A percentile compares a stretch with the other conserved stretches of the same genome.
These are phyloP conservation scores for Saururus chinensis DNA, from an alignment of 164 flowering plant species.

Conservation along the genomic window DNA sequence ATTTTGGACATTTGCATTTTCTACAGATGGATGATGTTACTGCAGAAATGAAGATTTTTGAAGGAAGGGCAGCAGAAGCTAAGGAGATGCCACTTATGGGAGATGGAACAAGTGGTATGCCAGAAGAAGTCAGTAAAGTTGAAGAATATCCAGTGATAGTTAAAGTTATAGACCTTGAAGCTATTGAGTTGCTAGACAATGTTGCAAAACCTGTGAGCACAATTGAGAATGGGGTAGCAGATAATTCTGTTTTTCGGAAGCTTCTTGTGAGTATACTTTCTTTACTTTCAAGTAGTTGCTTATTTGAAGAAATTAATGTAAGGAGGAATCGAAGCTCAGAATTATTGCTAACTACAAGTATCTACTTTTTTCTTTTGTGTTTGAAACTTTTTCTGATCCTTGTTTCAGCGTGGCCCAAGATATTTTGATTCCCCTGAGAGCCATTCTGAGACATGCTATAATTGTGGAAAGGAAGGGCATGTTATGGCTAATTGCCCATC, in stretches of 20 bases:
- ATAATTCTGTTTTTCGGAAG: slow-evolving; percentile 36
- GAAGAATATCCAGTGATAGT: neutral
- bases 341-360: too few relatives aligned
- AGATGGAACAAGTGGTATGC: neutral
- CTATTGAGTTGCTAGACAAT: neutral
- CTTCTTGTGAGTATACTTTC: slow-evolving; percentile 42
- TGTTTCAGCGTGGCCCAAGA: slow-evolving; percentile 49
- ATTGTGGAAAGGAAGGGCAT: slow-evolving; percentile 64
- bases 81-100: neutral
- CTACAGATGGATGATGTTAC: neutral
- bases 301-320: neutral
- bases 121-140: neutral
- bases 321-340: too few relatives aligned
- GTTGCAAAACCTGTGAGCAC: slow-evolving; percentile 12
- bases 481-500: slow-evolving; percentile 30
- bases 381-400: neutral
- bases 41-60: neutral
- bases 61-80: neutral
- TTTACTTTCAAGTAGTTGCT: neutral
- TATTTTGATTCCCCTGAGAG: slow-evolving; percentile 57
- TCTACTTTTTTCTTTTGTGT: slow-evolving; percentile 1
- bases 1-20: neutral
- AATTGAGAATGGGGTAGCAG: slow-evolving; percentile 22
- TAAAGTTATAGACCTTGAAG: neutral
- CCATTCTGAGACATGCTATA: slow-evolving; percentile 35